Evolutionary conservation across 805 yeast species (phyloP), one percentile per base, ranked within the genome.

Genomic region (Kuraishia hungarica): DNA sequence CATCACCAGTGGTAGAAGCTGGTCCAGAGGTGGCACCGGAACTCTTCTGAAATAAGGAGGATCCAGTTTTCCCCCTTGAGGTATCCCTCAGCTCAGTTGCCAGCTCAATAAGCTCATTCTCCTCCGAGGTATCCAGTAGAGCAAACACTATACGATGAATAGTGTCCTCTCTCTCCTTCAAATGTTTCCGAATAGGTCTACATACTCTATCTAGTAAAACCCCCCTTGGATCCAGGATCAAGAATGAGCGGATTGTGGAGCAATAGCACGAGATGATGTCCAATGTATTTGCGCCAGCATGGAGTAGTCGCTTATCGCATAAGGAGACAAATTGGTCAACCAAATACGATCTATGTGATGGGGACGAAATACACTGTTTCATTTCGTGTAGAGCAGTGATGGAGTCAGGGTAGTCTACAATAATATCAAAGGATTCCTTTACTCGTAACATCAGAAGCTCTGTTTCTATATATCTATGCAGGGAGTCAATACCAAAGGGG

Each of bases 171-270:
- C 97, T 75, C 13, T 85, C 83, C 62, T 81, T 82, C 52, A 94
- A 72, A 68, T 87, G 87, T 23, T 79, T 69, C 53, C 96, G 71
- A 2, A 92, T 87, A 1, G 94, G 94, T 39, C 90, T 69, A 1
- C 89, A 82, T 0, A 89, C 92, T 52, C 82, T 81, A 64, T 88
- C 96, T 7, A 92, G 72, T 29, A 92, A 70, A 0, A 89, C 93
- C 0, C 97, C 97, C 46, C 88, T 76, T 6, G 96, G 96, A 62
- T 93, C 98, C n/a, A 94, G 73, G 0, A 84, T 70, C 26, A 86
- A 66, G 57, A 93, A 89, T 0, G 91, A 77, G 59, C 82, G 77
- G 50, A 92, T 86, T 1, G 92, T 82, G 17, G 83, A 80, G 2
- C 87, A 82, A 64, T 89, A 93, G 54, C 79, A 81, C 1, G 80